Evolutionary conservation across 2,329 filamentous ascomycete genomes (phyloP), one percentile per base, ranked within the genome.

Genomic region (Calonectria henricotiae): DNA sequence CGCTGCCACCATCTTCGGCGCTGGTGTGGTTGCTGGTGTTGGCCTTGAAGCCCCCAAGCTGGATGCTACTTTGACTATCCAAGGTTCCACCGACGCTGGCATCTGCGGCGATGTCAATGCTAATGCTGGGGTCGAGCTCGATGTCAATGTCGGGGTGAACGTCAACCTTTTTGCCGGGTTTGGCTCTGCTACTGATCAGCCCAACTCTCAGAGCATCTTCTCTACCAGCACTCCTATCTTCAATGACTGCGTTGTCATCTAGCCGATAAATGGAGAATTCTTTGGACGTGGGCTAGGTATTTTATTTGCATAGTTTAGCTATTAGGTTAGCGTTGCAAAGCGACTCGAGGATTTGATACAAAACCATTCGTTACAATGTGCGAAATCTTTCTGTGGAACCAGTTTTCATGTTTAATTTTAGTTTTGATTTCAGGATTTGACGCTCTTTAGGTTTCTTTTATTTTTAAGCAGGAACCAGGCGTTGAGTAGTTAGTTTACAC

Each of bases 141-240:
- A 63, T 63, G 61, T 63, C 20, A 63, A 49, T 20, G 61, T 63
- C 12, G 61, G 61, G 32, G 61, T 51, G 6, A 27, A 63, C 5
- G 44, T 63, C 44, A 63, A 63, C 61, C 44, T 63, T 44, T 63
- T 63, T 51, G 61, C 44, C 27, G 61, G 61, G 15, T 63, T 63
- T 15, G 61, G 61, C 25, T 63, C 61, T 20, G 61, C 61, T 44
- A 39, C 61, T 41, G 61, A 63, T 4, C 61, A 63, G 44, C 61
- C 61, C 32, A 63, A 63, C 32, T 25, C 61, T 20, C 39, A 39
- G 12, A 63, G 30, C 61, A 63, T 63, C 44, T 63, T 63, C 44
- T 51, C 32, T 30, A 63, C 61, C 11, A 63, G 61, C 61, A 51
- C 61, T 4, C 61, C 61, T 8, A 37, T 63, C 32, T 63, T 63